Conservation (phyloP, 2,329 filamentous ascomycete species). For the Plenodomus lindquistii region DNA sequence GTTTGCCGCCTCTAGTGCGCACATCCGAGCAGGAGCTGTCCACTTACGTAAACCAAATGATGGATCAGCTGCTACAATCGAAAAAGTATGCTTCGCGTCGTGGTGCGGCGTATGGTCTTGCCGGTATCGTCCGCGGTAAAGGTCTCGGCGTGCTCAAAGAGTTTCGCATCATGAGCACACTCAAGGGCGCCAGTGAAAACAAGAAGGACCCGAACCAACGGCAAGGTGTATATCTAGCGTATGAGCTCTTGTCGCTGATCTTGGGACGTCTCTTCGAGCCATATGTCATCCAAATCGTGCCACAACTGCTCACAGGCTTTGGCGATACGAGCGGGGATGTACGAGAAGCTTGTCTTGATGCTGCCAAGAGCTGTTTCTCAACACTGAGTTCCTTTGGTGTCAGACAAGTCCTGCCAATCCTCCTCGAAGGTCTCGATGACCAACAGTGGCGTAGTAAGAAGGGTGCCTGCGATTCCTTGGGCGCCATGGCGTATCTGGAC, state of each 20-base stretch:
- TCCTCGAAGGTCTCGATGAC: conserved; percentile 90
- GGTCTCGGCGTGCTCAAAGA: conserved; percentile 82
- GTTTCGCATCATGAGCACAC: conserved; percentile 79
- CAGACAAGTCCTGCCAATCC: conserved; percentile 87
- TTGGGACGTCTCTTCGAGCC: conserved; percentile 91
- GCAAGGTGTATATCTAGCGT: conserved; percentile 85
- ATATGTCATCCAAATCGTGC: conserved; percentile 94
- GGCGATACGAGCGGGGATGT: conserved; percentile 88
- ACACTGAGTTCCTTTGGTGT: conserved; percentile 94
- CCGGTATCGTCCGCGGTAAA: conserved; percentile 85
- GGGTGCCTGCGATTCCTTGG: conserved; percentile 92
- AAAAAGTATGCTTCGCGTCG: conserved; percentile 93
- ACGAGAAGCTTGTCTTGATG: conserved; percentile 87
- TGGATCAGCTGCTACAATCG: conserved; percentile 79
- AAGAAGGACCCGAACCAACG: conserved; percentile 90
- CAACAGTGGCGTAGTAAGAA: conserved; percentile 98
- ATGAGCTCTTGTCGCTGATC: conserved; percentile 84
- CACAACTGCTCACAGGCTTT: conserved; percentile 85
- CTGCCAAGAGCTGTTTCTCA: conserved; percentile 91
- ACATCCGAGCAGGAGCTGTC: conserved; percentile 77
- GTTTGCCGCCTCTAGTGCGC: conserved; percentile 85
- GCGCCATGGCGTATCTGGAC: conserved; percentile 98
- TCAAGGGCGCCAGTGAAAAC: conserved; percentile 85
- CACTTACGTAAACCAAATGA: conserved; percentile 77
- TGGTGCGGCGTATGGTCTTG: conserved; percentile 92